Conservation (phyloP, 1,139 yeast species). For the Kodamaea plutei region DNA sequence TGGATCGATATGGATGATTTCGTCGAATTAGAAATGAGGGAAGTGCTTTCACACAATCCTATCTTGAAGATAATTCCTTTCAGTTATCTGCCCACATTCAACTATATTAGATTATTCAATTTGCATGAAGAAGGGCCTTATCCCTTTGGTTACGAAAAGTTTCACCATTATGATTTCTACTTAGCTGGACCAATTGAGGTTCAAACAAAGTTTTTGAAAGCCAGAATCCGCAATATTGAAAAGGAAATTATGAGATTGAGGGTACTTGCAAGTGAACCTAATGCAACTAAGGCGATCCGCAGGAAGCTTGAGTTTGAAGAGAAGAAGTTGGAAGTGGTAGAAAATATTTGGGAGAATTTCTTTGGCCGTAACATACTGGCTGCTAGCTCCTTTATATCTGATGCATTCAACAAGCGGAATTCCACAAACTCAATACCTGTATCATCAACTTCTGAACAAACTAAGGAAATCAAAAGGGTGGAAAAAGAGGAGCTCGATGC, state of each 20-base stretch:
- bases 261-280: slow-evolving; percentile 11
- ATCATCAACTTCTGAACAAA: too few relatives aligned
- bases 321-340: slow-evolving; percentile 23
- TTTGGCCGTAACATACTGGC: slow-evolving; percentile 13
- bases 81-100: slow-evolving; percentile 69
- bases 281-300: slow-evolving; percentile 19
- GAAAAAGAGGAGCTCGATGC: slow-evolving; percentile 17
- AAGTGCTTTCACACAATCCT: slow-evolving; percentile 48
- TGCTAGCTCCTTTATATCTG: slow-evolving; percentile 12
- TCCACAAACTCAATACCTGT: too few relatives aligned
- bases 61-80: slow-evolving; percentile 59
- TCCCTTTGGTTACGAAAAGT: slow-evolving; percentile 66
- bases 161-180: slow-evolving; percentile 69
- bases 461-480: background rate
- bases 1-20: slow-evolving; percentile 88
- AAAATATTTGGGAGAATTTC: slow-evolving; percentile 19
- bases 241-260: slow-evolving; percentile 33
- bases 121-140: slow-evolving; percentile 47
- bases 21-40: slow-evolving; percentile 61
- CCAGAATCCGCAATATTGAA: slow-evolving; percentile 41
- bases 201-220: slow-evolving; percentile 40
- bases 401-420: too few relatives aligned
- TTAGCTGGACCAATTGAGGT: slow-evolving; percentile 50
- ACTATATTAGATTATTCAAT: slow-evolving; percentile 62
- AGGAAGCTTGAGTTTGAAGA: slow-evolving; percentile 30